Base-by-base conservation (phyloP, 2,329 filamentous ascomycete species). In the Esteya vermicola region DNA sequence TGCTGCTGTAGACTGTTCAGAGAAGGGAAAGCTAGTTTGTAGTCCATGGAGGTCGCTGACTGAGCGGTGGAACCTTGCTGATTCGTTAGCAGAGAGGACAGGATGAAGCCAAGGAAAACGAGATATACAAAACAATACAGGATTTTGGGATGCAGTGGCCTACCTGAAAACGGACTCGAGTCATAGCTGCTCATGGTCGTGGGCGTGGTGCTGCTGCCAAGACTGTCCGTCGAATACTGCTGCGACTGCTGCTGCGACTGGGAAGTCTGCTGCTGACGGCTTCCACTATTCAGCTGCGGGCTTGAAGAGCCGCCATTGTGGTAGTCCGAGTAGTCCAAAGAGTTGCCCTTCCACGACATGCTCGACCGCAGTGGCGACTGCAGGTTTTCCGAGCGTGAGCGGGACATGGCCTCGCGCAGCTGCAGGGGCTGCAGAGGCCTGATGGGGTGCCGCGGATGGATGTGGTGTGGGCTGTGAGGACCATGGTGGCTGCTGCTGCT, bases 261-360 rank as follows among this genome's bases (percentile, higher is more conserved):
- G n/a, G n/a, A n/a, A n/a, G n/a, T n/a, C n/a, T 34, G 31, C 18
- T 22, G 25, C 6, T n/a, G 22, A 31, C 39, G 14, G 10, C 20
- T 9, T 19, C 31, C 26, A 18, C 33, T 28, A 26, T 14, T 23
- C 23, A 22, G 33, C 23, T 40, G 37, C 62, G 62, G 27, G 67
- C 67, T 40, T 27, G 12, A 10, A 13, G 14, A 62, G 9, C 59
- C 57, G 14, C 57, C 58, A 35, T 67, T 10, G 2, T 20, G 61
- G 49, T 72, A 75, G 10, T 60, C 63, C 10, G 61, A 63, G 51
- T 75, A 78, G 49, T 75, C 71, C 42, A 77, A 65, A 1, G 67
- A 60, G 45, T 73, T 70, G 13, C 70, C 68, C 53, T 76, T 77
- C 74, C 74, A 78, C 12, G 72, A 70, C 68, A 77, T 72, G 51